Evolutionary conservation across 2,329 filamentous ascomycete genomes (phyloP), one percentile per base, ranked within the genome.

Genomic region (Phoma herbarum): DNA sequence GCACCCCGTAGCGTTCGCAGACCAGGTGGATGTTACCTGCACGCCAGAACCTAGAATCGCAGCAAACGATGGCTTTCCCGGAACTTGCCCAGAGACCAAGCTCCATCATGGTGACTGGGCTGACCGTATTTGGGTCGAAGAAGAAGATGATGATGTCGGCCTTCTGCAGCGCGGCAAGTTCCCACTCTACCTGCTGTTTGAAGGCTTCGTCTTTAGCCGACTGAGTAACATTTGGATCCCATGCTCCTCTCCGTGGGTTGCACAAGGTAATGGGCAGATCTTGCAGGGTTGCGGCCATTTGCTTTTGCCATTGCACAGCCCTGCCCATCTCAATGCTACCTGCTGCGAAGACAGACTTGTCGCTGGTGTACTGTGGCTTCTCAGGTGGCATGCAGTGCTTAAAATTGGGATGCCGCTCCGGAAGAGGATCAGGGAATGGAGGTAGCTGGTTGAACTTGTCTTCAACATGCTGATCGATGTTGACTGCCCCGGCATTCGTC

Each of bases 51-150:
- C 78, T 79, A 23, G 78, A 70, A 1, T 80, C 77, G 45, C 83
- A 86, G 41, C 83, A 82, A 0, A 88, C 85, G 10, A 89, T 75
- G 1, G 80, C 77, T 67, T 82, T 84, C 1, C 75, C 75, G 1
- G 75, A 64, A 16, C 65, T 43, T 2, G 82, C 81, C 46, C 77
- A 83, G 4, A 90, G 74, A 0, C 87, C 87, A n/a, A 90, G 72
- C 74, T 90, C 87, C 43, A 89, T 73, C 67, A 90, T 72, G 33
- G 83, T 86, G 25, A 89, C 80, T 1, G 85, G 84, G 8, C 85
- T 85, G 46, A 79, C 75, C 0, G 84, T 86, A 2, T 62, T 74
- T 1, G 79, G 76, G 44, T 85, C 81, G 55, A 89, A 86, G 70
- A 84, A 86, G 52, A 89, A 77, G 23, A 84, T 82, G 7, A 89